Conservation (phyloP, 2,329 filamentous ascomycete species). For the Phaeosphaeria sp. region DNA sequence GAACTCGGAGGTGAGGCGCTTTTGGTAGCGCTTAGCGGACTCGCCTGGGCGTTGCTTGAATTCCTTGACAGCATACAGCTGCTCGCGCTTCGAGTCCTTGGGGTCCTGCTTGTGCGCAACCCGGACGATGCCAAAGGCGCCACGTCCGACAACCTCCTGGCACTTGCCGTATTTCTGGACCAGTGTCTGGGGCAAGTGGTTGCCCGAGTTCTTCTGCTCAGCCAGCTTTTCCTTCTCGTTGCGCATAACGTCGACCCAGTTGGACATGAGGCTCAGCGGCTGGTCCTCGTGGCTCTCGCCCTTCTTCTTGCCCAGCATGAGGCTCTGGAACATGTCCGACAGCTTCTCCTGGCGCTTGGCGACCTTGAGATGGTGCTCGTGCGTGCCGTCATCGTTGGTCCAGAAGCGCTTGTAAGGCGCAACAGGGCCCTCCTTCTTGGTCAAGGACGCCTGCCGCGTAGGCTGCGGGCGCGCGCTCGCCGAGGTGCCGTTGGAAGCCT, state of each 20-base stretch:
- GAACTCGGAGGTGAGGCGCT: slow-evolving; percentile 94
- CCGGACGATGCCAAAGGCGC: slow-evolving; percentile 95
- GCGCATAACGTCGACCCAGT: slow-evolving; percentile 93
- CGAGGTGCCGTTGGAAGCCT: slow-evolving; percentile 34
- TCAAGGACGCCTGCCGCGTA: slow-evolving; percentile 39
- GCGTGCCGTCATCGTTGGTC: slow-evolving; percentile 69
- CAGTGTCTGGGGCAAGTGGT: slow-evolving; percentile 77
- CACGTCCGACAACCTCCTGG: slow-evolving; percentile 93
- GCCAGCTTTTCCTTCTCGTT: slow-evolving; percentile 81
- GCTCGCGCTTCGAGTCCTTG: slow-evolving; percentile 77
- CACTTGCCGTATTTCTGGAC: slow-evolving; percentile 99
- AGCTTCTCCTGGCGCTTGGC: slow-evolving; percentile 94
- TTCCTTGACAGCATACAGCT: slow-evolving; percentile 97
- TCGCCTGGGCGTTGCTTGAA: slow-evolving; percentile 94
- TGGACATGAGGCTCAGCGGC: slow-evolving; percentile 90
- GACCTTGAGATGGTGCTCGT: slow-evolving; percentile 88
- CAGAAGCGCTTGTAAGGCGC: slow-evolving; percentile 60
- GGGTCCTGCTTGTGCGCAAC: slow-evolving; percentile 96
- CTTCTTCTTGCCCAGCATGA: slow-evolving; percentile 82
- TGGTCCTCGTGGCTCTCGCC: slow-evolving; percentile 73
- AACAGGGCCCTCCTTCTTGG: slow-evolving; percentile 34
- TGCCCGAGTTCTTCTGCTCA: slow-evolving; percentile 78
- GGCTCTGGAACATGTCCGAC: slow-evolving; percentile 85
- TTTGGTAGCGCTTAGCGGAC: slow-evolving; percentile 96
- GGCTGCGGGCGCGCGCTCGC: slow-evolving; percentile 36